Evolutionary conservation across 2,329 filamentous ascomycete species (phyloP).

Genomic region (Paraphaeosphaeria sporulosa): DNA sequence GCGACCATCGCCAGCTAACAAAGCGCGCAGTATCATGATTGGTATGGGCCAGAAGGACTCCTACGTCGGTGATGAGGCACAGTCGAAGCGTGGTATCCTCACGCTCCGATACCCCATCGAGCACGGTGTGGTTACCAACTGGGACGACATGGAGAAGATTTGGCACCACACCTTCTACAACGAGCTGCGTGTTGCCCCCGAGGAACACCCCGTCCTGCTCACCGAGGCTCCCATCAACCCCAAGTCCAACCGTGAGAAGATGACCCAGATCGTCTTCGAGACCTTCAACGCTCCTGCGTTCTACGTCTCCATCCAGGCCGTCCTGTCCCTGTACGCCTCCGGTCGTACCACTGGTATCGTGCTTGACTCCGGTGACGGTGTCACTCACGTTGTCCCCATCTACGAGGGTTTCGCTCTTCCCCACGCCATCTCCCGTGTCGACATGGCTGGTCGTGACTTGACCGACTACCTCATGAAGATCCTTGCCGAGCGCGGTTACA

Average conservation of each 20-base stretch:
- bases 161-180: constrained; percentile 99
- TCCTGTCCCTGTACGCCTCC: constrained; percentile 98
- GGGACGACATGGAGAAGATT: constrained; percentile 99
- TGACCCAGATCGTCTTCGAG: constrained; percentile 99
- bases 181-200: constrained; percentile 98
- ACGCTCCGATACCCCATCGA: constrained; percentile 99
- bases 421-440: constrained; percentile 99
- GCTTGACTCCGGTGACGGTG: constrained; percentile 99
- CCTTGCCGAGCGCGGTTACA: constrained; percentile 97
- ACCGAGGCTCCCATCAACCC: constrained; percentile 99
- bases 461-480: constrained; percentile 99
- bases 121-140: constrained; percentile 99
- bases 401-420: constrained; percentile 99
- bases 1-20: constrained; percentile 48
- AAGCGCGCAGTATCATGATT: constrained; percentile 90
- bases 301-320: constrained; percentile 99
- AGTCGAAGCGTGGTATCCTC: constrained; percentile 99
- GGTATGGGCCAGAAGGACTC: constrained; percentile 99
- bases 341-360: constrained; percentile 99
- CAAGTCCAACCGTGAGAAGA: constrained; percentile 99
- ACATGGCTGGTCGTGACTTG: constrained; percentile 99
- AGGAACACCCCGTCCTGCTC: constrained; percentile 99
- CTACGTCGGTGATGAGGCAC: constrained; percentile 99
- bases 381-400: constrained; percentile 99
- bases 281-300: constrained; percentile 99